Evolutionary conservation across 176 grass and related monocot species (phyloP), one percentile per base, ranked within the genome.

Genomic region (Eremochloa ophiuroides): DNA sequence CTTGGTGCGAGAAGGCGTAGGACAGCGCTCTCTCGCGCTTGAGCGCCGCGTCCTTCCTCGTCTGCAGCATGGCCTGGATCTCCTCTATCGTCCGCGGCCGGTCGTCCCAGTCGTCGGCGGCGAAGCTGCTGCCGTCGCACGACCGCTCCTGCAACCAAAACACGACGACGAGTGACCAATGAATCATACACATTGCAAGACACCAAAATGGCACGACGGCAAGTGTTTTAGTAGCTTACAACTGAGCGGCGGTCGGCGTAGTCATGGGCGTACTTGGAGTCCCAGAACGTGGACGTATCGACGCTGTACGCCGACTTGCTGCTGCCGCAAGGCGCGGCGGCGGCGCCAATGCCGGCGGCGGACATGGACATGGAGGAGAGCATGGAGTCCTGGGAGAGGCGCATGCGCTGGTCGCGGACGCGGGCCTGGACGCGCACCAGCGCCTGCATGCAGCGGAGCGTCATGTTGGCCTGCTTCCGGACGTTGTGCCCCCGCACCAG

Each of bases 401-500:
- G 86, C 62, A 95, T 82, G 20, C 93, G 86, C 83, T 95, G 92
- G 91, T 99, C 96, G 7, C 96, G 71, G 4, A 99, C 91, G 0
- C 93, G 91, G 18, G 91, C 93, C 81, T 99, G 96, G 22, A 99
- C 93, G 43, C 93, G 77, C 15, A 95, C 91, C 50, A 99, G 88
- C 12, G 96, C 96, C 80, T 99, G 96, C 93, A 99, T 99, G 87
- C 96, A 93, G 23, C 96, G 86, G 6, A 99, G 88, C 73, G 96
- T 95, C 96, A 95, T 91, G 82, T 95, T 93, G 55, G 93, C 96
- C 60, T 99, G 96, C 68, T 93, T 99, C 18, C 96, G 79, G 44
- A 99, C 96, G 77, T 99, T 99, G 88, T 99, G 96, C 7, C 96
- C 96, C 13, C 96, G 90, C 44, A 99, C 96, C 10, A 99, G 85